Evolutionary conservation across 768 basidiomycete genomes (phyloP).

Genomic region (Macrolepiota fuliginosa): DNA sequence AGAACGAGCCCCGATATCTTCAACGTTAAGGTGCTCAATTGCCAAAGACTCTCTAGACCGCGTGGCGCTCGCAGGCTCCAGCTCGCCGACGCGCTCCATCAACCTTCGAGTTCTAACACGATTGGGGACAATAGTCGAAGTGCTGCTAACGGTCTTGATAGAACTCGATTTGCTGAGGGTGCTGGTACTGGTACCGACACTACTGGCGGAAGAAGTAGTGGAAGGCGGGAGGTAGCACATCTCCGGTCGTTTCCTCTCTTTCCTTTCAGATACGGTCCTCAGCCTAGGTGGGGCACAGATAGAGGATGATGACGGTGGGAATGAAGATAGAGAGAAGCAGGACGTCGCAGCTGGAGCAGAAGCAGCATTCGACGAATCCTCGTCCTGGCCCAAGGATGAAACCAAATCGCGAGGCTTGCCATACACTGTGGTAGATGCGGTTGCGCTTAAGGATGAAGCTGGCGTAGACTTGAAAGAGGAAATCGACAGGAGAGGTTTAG

Average conservation of each 20-base stretch:
- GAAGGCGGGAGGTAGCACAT: background rate
- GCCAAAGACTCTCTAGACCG: background rate
- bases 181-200: background rate
- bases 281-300: background rate
- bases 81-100: background rate
- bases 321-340: background rate
- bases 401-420: background rate
- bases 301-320: background rate
- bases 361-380: background rate
- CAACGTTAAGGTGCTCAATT: background rate
- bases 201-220: background rate
- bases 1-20: background rate
- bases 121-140: slow-evolving; percentile 2
- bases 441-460: background rate
- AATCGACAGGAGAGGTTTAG: background rate
- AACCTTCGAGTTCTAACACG: too few species aligned
- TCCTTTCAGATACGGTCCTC: background rate
- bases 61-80: background rate
- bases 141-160: background rate
- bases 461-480: background rate
- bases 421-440: background rate
- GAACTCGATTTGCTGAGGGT: background rate
- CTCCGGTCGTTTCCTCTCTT: background rate
- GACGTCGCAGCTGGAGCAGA: background rate
- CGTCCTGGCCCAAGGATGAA: background rate